Percentiles rank a stretch among this genome's conserved stretches.
Conservation (phyloP, 495 filamentous ascomycete species). For the Zalerion maritima region DNA sequence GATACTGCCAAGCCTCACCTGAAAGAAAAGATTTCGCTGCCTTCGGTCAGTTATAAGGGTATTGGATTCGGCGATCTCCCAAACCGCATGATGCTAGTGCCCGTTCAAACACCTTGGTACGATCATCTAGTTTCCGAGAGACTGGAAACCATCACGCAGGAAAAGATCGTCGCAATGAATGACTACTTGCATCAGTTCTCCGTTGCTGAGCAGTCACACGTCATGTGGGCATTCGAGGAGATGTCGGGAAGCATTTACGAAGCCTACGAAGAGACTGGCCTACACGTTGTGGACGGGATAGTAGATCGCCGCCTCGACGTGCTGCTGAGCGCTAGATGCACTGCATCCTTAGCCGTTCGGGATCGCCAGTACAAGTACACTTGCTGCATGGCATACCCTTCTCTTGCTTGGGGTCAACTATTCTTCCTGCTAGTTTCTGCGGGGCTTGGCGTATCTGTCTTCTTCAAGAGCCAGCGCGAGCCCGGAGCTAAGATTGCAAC, state of each 20-base stretch:
- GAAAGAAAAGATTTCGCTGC: slow-evolving; percentile 9
- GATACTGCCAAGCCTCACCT: slow-evolving; percentile 23
- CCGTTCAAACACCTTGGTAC: slow-evolving; percentile 41
- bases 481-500: no score
- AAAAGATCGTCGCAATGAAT: slow-evolving; percentile 41
- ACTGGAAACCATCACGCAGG: slow-evolving; percentile 31
- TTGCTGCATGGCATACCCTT: slow-evolving; percentile 37
- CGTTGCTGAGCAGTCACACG: slow-evolving; percentile 23
- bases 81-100: slow-evolving; percentile 33
- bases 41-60: slow-evolving; percentile 2
- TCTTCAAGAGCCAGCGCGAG: no score
- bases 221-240: slow-evolving; percentile 36
- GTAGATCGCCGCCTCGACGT: slow-evolving; percentile 36
- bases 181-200: slow-evolving; percentile 34
- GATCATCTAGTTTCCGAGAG: slow-evolving; percentile 29
- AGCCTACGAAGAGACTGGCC: slow-evolving; percentile 31
- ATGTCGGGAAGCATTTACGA: slow-evolving; percentile 24
- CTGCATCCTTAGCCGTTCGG: slow-evolving; percentile 22
- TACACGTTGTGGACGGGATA: slow-evolving; percentile 37
- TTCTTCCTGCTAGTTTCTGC: slow-evolving; percentile 16
- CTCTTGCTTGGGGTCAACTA: slow-evolving; percentile 18
- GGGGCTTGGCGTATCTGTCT: slow-evolving; percentile 16
- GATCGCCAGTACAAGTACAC: slow-evolving; percentile 38
- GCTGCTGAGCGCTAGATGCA: slow-evolving; percentile 44
- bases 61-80: slow-evolving; percentile 6